These are phyloP conservation scores for Suillus americanus DNA, from an alignment of 768 basidiomycete species.

Conservation along the genomic window DNA sequence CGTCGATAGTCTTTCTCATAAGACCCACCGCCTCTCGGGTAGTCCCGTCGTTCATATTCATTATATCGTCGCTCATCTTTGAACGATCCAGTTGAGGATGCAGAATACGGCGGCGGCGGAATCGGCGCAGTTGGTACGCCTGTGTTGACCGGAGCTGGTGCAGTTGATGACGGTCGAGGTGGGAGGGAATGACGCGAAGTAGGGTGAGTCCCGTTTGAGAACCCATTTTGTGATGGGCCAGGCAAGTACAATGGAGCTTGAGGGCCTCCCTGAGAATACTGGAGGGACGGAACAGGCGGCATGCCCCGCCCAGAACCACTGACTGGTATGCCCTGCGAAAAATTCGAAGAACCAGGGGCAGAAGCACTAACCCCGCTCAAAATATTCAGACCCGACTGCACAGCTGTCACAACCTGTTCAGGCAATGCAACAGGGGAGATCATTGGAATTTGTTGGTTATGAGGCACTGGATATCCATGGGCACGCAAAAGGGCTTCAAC, in stretches of 20 bases:
- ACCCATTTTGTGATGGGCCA: background rate
- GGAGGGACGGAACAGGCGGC: background rate
- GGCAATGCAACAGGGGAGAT: background rate
- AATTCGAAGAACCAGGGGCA: background rate
- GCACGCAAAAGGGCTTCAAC: slow-evolving; percentile 17
- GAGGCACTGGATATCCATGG: background rate
- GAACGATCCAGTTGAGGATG: slow-evolving; percentile 14
- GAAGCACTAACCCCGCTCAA: background rate
- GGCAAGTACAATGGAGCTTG: background rate
- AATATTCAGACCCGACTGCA: background rate
- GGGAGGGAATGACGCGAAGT: background rate
- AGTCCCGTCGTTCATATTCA: slow-evolving; percentile 6
- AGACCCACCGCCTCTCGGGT: slow-evolving; percentile 7
- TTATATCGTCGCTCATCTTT: slow-evolving; percentile 19
- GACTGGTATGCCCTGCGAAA: background rate
- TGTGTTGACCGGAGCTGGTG: background rate
- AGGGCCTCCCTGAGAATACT: too few species aligned
- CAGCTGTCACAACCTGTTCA: background rate
- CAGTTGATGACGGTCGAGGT: background rate
- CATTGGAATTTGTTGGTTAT: slow-evolving; percentile 11
- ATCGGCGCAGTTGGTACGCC: slow-evolving; percentile 12
- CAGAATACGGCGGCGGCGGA: slow-evolving; percentile 17
- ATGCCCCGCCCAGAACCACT: background rate
- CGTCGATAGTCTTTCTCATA: slow-evolving; percentile 15
- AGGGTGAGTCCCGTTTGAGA: background rate